Evolutionary conservation across 352 stramenopile genomes (phyloP).

Genomic region (Achlya hypogyna): DNA sequence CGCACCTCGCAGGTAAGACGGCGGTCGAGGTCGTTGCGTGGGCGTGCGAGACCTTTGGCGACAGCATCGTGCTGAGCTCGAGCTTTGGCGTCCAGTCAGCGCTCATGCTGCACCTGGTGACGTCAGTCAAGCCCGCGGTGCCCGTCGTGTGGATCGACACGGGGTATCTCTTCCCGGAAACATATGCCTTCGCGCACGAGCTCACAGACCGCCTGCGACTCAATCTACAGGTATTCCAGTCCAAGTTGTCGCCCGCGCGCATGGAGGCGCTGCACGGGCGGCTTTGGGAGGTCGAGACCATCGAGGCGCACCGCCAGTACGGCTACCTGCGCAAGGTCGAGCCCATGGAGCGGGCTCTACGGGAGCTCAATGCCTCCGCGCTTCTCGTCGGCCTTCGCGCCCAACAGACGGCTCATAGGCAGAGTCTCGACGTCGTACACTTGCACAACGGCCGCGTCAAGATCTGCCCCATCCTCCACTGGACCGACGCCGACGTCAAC

Average conservation of each 20-base stretch:
- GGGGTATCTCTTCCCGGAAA: conserved; percentile 72
- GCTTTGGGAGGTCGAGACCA: conserved; percentile 59
- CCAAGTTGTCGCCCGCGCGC: conserved; percentile 52
- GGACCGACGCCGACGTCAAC: conserved; percentile 64
- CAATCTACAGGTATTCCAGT: conserved; percentile 72
- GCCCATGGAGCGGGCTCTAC: conserved; percentile 66
- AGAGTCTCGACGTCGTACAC: conserved; percentile 62
- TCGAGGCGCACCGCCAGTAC: conserved; percentile 69
- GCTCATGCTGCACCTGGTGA: conserved; percentile 74
- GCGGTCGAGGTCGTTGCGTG: conserved; percentile 60
- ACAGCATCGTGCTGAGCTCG: conserved; percentile 55
- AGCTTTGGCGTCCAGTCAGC: conserved; percentile 83
- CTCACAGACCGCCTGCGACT: conserved; percentile 54
- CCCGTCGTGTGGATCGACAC: conserved; percentile 81
- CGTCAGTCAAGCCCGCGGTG: conserved; percentile 37
- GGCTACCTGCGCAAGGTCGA: conserved; percentile 79
- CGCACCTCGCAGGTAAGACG: conserved; percentile 38
- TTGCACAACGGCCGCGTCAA: conserved; percentile 75
- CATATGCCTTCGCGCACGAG: conserved; percentile 69
- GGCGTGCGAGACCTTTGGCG: conserved; percentile 61
- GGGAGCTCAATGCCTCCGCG: conserved; percentile 44
- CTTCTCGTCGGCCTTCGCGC: conserved; percentile 77
- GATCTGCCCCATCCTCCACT: conserved; percentile 78
- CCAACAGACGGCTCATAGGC: conserved; percentile 57
- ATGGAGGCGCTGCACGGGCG: conserved; percentile 85